Conservation (phyloP, 1,284 basidiomycete species). For the Cryptococcus sp. region DNA sequence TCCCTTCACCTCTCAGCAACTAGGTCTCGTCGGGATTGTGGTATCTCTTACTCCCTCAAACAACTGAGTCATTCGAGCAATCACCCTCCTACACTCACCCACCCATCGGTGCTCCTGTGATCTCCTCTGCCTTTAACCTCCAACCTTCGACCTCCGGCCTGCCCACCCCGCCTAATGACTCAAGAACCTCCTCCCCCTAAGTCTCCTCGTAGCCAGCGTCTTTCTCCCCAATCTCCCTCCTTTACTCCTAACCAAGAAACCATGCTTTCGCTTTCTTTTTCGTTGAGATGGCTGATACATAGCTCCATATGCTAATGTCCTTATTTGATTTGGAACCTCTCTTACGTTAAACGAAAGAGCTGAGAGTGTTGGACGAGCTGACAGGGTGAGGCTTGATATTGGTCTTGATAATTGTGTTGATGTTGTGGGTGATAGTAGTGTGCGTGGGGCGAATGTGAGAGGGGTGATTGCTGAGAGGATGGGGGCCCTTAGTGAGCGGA, state of each 20-base stretch:
- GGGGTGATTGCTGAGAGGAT: not conserved
- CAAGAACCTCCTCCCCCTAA: conserved; percentile 60
- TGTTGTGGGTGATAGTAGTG: conserved; percentile 2
- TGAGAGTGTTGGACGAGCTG: not conserved
- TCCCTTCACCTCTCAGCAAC: too few relatives aligned
- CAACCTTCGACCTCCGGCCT: too few relatives aligned
- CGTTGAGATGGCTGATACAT: conserved; percentile 87
- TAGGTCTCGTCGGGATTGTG: too few relatives aligned
- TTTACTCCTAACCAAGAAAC: conserved; percentile 67
- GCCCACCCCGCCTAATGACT: conserved; percentile 49
- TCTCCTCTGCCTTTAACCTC: too few relatives aligned
- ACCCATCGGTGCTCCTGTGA: too few relatives aligned
- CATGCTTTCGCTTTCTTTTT: conserved; percentile 81
- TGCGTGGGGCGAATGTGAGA: not conserved
- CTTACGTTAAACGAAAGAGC: not conserved
- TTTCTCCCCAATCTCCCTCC: conserved; percentile 57
- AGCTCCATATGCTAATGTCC: conserved; percentile 51
- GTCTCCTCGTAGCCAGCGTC: conserved; percentile 57
- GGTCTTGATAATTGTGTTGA: conserved; percentile 2
- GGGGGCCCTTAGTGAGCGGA: not conserved
- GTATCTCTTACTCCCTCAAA: too few relatives aligned
- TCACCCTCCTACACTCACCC: too few relatives aligned
- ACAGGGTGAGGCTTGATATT: not conserved
- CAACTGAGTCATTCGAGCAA: too few relatives aligned
- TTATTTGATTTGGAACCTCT: conserved; percentile 5